A percentile compares a stretch with the other conserved stretches of the same genome.
Conservation (phyloP, 805 yeast species). For the Jamesozyma gamospora region DNA sequence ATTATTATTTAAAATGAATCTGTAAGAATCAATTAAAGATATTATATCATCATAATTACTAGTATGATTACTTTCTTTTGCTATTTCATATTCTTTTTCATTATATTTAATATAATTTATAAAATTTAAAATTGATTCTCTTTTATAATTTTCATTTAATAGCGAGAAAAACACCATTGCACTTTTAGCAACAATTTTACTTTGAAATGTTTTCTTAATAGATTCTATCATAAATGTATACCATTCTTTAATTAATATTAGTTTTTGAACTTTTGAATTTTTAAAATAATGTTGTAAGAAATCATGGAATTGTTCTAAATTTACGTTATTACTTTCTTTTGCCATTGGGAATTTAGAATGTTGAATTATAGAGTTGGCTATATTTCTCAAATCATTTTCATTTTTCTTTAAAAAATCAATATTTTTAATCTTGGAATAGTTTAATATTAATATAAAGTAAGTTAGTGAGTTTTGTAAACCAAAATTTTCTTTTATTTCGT, state of each 20-base stretch:
- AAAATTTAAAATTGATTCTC: constrained; percentile 26
- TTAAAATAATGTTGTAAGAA: constrained; percentile 24
- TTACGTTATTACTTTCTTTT: constrained; percentile 24
- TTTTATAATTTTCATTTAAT: constrained; percentile 11
- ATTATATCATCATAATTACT: constrained; percentile 32
- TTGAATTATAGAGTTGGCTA: constrained; percentile 15
- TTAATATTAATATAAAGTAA: constrained; percentile 4
- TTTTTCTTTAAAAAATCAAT: neutral
- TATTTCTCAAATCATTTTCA: constrained; percentile 12
- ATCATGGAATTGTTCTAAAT: constrained; percentile 26
- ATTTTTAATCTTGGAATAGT: neutral
- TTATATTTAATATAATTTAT: constrained; percentile 35
- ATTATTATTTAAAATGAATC: constrained; percentile 13
- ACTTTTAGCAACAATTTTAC: constrained; percentile 26
- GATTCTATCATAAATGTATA: constrained; percentile 25
- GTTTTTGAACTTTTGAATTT: constrained; percentile 7
- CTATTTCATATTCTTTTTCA: constrained; percentile 29
- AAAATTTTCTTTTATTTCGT: neutral
- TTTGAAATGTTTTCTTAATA: constrained; percentile 39
- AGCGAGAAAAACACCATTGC: constrained; percentile 29
- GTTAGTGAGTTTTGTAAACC: constrained; percentile 4
- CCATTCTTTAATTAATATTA: constrained; percentile 8
- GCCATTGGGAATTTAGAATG: constrained; percentile 38
- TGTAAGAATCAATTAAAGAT: constrained; percentile 22
- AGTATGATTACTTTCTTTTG: constrained; percentile 12